phyloP scores from a whole-genome alignment of 768 basidiomycete species.

The Agrocybe praecox region DNA sequence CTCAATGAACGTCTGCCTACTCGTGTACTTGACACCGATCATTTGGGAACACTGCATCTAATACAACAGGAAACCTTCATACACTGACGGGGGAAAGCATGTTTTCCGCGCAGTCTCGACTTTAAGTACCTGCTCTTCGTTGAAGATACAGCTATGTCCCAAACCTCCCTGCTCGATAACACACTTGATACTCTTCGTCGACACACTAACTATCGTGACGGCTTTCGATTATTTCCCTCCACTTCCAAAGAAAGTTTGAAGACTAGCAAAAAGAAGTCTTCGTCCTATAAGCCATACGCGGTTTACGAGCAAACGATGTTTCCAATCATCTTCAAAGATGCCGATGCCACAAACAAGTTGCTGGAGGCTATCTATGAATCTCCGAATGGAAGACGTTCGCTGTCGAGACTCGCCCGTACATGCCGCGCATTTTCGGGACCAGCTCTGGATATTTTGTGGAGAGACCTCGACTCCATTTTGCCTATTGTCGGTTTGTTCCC shows the following conservation, averaged over 20 bases:
- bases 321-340: constrained; percentile 61
- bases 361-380: constrained; percentile 51
- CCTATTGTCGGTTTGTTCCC: constrained; percentile 78
- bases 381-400: constrained; percentile 65
- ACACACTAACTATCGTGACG: constrained; percentile 33
- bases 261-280: constrained; percentile 21
- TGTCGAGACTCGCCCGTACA: constrained; percentile 74
- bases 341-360: constrained; percentile 55
- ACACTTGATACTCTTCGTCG: constrained; percentile 33
- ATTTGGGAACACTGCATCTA: constrained; percentile 22
- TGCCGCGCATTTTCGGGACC: constrained; percentile 76
- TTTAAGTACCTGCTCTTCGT: constrained; percentile 40
- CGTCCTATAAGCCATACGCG: constrained; percentile 42
- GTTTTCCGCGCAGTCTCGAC: constrained; percentile 40
- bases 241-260: constrained; percentile 23
- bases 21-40: constrained; percentile 35
- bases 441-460: constrained; percentile 73
- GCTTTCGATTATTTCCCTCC: constrained; percentile 25
- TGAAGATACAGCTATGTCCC: constrained; percentile 30
- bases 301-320: constrained; percentile 52
- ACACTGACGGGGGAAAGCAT: constrained; percentile 35
- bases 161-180: constrained; percentile 40
- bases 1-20: constrained; percentile 16
- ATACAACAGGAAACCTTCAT: constrained; percentile 23
- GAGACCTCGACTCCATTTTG: constrained; percentile 73